Evolutionary conservation across 2,329 filamentous ascomycete species (phyloP).

Genomic region (Alternaria angustiovoidea): DNA sequence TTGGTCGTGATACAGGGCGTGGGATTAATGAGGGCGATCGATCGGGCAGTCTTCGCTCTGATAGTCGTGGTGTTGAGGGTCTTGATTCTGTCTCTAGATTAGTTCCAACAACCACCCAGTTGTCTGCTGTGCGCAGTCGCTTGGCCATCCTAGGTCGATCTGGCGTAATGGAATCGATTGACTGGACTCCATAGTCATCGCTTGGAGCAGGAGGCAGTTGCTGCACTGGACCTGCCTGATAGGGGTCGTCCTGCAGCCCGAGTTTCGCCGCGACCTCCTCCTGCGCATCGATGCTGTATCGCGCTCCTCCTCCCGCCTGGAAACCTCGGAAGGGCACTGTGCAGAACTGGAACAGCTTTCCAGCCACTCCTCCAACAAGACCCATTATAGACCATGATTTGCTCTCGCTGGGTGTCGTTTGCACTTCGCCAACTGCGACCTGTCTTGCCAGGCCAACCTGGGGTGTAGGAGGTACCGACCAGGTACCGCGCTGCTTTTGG

Average conservation of each 20-base stretch:
- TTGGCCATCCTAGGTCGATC: conserved; percentile 58
- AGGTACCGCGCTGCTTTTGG: conserved; percentile 48
- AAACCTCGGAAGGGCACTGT: conserved; percentile 79
- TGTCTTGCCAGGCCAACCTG: conserved; percentile 24
- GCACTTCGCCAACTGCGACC: conserved; percentile 15
- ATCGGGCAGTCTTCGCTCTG: conserved; percentile 40
- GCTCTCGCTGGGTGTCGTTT: conserved; percentile 30
- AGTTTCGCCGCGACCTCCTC: conserved; percentile 36
- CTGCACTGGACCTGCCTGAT: conserved; percentile 28
- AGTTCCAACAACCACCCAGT: conserved; percentile 58
- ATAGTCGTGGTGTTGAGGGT: conserved; percentile 52
- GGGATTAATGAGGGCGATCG: conserved; percentile 48
- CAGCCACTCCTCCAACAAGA: conserved; percentile 72
- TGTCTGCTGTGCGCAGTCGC: conserved; percentile 57
- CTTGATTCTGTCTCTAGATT: conserved; percentile 65
- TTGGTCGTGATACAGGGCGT: conserved; percentile 38
- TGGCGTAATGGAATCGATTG: conserved; percentile 54
- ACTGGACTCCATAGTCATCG: conserved; percentile 57
- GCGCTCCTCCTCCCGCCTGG: conserved; percentile 80
- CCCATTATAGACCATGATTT: conserved; percentile 59
- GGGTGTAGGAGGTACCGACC: conserved; percentile 44
- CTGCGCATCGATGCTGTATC: conserved; percentile 66
- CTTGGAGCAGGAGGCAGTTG: conserved; percentile 61
- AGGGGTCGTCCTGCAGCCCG: conserved; percentile 33
- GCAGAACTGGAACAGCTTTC: conserved; percentile 88